These are phyloP conservation scores for Spiromastix sp. DNA, from an alignment of 2,329 filamentous ascomycete genomes.

Conservation along the genomic window DNA sequence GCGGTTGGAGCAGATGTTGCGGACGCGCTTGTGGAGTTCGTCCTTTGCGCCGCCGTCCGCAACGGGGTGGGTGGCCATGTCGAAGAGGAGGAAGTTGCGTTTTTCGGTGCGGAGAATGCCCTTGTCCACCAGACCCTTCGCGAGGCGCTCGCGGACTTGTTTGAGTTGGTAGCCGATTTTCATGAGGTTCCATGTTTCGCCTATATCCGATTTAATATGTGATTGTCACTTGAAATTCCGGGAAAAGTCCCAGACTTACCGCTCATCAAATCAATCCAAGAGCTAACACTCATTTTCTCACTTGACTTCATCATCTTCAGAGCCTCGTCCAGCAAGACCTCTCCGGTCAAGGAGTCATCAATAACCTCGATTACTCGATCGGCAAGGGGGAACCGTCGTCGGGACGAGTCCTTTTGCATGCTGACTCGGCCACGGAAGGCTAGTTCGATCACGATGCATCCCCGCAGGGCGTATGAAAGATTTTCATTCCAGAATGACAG, in stretches of 20 bases:
- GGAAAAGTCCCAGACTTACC: constrained; percentile 46
- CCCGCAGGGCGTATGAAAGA: constrained; percentile 93
- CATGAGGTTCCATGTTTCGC: constrained; percentile 99
- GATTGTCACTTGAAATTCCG: background rate
- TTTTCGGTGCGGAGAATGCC: constrained; percentile 97
- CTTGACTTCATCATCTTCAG: constrained; percentile 99
- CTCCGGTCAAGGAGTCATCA: constrained; percentile 90
- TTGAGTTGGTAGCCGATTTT: constrained; percentile 99
- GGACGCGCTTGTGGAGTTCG: constrained; percentile 85
- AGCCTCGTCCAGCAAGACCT: constrained; percentile 93
- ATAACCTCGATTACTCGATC: constrained; percentile 95
- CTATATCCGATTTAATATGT: constrained; percentile 39
- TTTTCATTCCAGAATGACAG: constrained; percentile 99
- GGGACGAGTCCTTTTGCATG: constrained; percentile 94
- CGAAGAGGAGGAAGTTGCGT: constrained; percentile 97
- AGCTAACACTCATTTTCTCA: constrained; percentile 99
- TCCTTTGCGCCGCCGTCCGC: constrained; percentile 95
- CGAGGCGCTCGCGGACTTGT: constrained; percentile 93
- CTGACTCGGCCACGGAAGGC: constrained; percentile 91
- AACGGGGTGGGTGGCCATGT: constrained; percentile 98
- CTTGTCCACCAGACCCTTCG: constrained; percentile 97
- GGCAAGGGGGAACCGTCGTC: constrained; percentile 82
- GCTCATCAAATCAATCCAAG: constrained; percentile 98
- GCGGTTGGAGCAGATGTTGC: constrained; percentile 83
- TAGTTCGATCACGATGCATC: constrained; percentile 96